Evolutionary conservation across 768 basidiomycete species (phyloP), one percentile per base, ranked within the genome.

Genomic region (Auriculariales sp.): DNA sequence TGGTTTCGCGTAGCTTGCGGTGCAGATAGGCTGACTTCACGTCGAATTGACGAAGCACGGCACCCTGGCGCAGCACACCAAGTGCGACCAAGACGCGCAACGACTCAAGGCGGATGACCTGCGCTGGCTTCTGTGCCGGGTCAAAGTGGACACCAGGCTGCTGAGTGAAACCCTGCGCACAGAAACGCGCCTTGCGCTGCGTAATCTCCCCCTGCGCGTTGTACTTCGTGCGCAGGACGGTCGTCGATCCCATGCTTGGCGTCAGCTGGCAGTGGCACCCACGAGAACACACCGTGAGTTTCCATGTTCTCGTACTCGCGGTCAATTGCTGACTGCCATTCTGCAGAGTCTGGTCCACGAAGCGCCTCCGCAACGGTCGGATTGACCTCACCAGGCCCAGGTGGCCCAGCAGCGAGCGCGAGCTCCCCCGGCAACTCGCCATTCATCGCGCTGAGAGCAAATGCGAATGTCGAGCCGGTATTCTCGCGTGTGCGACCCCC

Each of bases 161-260:
- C 47, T 71, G 70, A 22, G 68, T 54, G 54, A 61, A 71, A 0
- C 74, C 72, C 48, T 67, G 62, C 24, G 69, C 65, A 0, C 76
- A 68, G 24, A 67, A 61, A 0, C 65, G 59, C 0, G 64, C 66
- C 52, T 73, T 73, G 53, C 61, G 62, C 12, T 61, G 47, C 0
- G 57, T 51, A 0, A 60, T 53, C 7, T 53, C 36, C 3, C 63
- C 66, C 28, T 56, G 28, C 9, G 46, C 48, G 49, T 65, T 56
- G 22, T 51, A 28, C 52, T 67, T 69, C 1, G 54, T 32, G 0
- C 48, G 52, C 50, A 60, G 66, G 19, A 68, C 59, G 51, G 62
- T 61, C 28, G 51, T 52, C 12, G 55, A 54, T 2, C 52, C 53
- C 44, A 67, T 59, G 3, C 60, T n/a, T 14, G 32, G n/a, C n/a